A percentile compares a stretch with the other conserved stretches of the same genome.
These are phyloP conservation scores for Tetradesmus obliquus DNA, from an alignment of 139 green algal genomes.

Conservation along the genomic window DNA sequence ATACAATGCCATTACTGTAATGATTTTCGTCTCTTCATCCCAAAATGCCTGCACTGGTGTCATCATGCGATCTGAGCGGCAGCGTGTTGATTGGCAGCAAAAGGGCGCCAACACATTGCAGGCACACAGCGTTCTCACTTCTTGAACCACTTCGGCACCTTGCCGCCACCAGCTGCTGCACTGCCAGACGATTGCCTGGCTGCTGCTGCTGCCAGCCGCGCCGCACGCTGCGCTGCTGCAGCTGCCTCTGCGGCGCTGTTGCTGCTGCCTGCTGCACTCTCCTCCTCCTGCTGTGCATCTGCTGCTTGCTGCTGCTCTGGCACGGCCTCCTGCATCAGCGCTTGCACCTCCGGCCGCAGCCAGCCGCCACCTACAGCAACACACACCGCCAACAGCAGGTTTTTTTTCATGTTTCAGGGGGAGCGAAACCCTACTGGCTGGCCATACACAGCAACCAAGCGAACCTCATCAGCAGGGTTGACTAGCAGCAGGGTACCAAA, in stretches of 20 bases:
- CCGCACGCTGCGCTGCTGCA: conserved; percentile 14
- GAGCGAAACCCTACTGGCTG: no score
- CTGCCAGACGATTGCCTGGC: neutral
- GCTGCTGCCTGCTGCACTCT: neutral
- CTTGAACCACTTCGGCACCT: conserved; percentile 50
- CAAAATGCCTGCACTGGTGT: no score
- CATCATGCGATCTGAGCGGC: no score
- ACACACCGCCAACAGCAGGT: neutral
- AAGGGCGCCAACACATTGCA: no score
- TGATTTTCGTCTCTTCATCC: no score
- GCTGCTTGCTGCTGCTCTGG: neutral
- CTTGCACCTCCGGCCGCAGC: conserved; percentile 28
- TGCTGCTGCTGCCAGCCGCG: conserved; percentile 10
- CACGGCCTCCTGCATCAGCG: conserved; percentile 39
- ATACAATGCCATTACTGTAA: no score
- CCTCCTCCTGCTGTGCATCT: conserved; percentile 13
- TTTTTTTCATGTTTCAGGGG: neutral
- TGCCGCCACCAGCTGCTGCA: conserved; percentile 4
- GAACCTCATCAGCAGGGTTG: no score
- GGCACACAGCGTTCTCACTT: neutral
- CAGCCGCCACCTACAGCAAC: neutral
- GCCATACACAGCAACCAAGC: no score
- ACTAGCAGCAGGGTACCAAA: no score
- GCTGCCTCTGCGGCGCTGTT: conserved; percentile 1
- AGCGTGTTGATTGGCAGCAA: no score